Evolutionary conservation across 2,329 filamentous ascomycete species (phyloP).

Genomic region (Erysiphe neolycopersici): DNA sequence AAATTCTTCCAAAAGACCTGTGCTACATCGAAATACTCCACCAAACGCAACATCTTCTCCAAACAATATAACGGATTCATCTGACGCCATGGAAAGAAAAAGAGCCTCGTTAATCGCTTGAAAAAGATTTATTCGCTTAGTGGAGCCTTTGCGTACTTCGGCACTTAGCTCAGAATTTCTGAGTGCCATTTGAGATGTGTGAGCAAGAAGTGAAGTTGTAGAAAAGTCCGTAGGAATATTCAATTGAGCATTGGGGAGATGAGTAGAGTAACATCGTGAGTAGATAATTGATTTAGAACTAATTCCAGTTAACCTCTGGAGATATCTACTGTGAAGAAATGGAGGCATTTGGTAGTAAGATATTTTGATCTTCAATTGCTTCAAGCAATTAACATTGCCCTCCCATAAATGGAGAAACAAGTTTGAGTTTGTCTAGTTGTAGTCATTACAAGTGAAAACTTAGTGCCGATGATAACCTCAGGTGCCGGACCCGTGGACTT

Average conservation of each 20-base stretch:
- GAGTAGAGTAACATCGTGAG: slow-evolving; percentile 10
- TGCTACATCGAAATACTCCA: slow-evolving; percentile 83
- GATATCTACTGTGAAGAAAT: not conserved
- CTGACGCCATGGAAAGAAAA: slow-evolving; percentile 51
- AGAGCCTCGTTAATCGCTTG: slow-evolving; percentile 83
- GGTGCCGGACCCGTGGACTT: too few relatives aligned
- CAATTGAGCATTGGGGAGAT: slow-evolving; percentile 32
- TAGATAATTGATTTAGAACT: not conserved
- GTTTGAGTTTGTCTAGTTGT: too few relatives aligned
- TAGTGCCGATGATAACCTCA: too few relatives aligned
- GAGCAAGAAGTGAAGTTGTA: slow-evolving; percentile 54
- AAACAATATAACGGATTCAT: slow-evolving; percentile 73
- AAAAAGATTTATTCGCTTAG: slow-evolving; percentile 78
- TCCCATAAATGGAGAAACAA: too few relatives aligned
- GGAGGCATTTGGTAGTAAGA: too few relatives aligned
- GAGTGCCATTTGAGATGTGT: slow-evolving; percentile 47
- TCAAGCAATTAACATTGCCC: too few relatives aligned
- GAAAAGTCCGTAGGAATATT: slow-evolving; percentile 78
- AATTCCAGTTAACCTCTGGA: not conserved
- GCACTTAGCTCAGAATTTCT: slow-evolving; percentile 43
- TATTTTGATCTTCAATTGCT: too few relatives aligned
- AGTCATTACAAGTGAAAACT: too few relatives aligned
- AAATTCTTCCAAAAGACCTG: slow-evolving; percentile 70
- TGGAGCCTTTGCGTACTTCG: slow-evolving; percentile 37
- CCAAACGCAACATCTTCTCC: slow-evolving; percentile 95